These are phyloP conservation scores for Salpingoeca rosetta DNA, from an alignment of 78 protist species.

Conservation along the genomic window DNA sequence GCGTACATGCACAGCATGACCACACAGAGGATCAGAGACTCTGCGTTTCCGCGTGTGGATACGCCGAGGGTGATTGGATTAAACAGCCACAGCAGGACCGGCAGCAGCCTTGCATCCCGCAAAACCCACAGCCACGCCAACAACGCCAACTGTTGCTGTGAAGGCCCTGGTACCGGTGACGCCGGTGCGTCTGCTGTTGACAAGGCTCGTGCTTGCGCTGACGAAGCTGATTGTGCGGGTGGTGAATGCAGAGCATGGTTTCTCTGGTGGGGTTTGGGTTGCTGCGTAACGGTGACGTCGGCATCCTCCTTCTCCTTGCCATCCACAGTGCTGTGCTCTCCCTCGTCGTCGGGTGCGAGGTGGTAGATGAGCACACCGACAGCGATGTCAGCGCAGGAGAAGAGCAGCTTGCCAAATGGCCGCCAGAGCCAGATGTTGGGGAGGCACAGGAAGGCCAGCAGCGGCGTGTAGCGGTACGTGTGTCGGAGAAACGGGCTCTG, in stretches of 20 bases:
- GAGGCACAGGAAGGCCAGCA: conserved; percentile 61
- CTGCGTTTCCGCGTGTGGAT: conserved; percentile 91
- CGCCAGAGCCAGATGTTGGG: conserved; percentile 52
- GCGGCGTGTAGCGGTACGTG: conserved; percentile 89
- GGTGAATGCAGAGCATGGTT: not conserved
- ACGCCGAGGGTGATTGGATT: conserved; percentile 78
- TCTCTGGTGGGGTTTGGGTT: not conserved
- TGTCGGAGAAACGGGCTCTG: conserved; percentile 70
- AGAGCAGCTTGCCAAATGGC: conserved; percentile 75
- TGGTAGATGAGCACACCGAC: conserved; percentile 40
- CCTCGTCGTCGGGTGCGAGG: too few species aligned
- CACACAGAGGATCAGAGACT: conserved; percentile 59
- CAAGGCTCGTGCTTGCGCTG: not conserved
- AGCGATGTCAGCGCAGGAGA: conserved; percentile 61
- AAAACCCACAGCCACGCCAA: not conserved
- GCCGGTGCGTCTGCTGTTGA: not conserved
- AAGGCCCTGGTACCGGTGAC: not conserved
- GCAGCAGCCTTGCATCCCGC: too few species aligned
- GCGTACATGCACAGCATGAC: conserved; percentile 52
- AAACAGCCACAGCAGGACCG: conserved; percentile 47
- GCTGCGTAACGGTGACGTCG: not conserved
- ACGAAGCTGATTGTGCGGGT: not conserved
- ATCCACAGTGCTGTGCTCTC: too few species aligned
- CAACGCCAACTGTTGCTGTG: too few species aligned
- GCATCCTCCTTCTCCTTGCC: too few species aligned